A percentile compares a stretch with the other conserved stretches of the same genome.
These are phyloP conservation scores for Dothideomycetes sp. DNA, from an alignment of 2,329 filamentous ascomycete species.

Conservation along the genomic window DNA sequence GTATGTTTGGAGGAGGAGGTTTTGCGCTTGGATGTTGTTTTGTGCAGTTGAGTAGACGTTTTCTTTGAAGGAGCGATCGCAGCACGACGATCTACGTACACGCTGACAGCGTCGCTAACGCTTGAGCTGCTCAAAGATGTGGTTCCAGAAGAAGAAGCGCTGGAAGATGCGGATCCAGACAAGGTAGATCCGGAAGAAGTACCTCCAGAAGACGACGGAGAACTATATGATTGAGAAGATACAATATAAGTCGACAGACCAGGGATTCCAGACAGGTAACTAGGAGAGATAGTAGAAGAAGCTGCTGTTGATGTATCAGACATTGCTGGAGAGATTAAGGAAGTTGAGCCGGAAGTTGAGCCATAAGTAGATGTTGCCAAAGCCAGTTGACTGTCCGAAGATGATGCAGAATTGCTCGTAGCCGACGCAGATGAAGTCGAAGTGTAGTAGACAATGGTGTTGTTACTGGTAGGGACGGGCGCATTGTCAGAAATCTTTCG, in stretches of 20 bases:
- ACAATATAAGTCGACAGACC: neutral
- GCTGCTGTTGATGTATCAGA: neutral
- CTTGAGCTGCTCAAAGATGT: neutral
- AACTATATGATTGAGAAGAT: neutral
- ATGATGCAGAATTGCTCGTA: slow-evolving; percentile 3
- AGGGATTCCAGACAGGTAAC: neutral
- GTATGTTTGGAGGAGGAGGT: no score
- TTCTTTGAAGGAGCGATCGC: neutral
- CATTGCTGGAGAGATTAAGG: neutral
- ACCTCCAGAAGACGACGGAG: neutral
- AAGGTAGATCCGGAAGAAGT: neutral
- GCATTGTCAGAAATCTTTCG: slow-evolving; percentile 3
- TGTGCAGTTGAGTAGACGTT: neutral
- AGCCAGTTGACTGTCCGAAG: neutral
- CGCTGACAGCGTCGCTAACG: neutral
- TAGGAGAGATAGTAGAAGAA: neutral
- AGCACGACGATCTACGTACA: slow-evolving; percentile 5
- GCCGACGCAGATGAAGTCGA: neutral
- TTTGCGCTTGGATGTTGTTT: neutral
- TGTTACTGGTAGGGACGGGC: slow-evolving; percentile 6
- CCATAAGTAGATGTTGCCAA: slow-evolving; percentile 2
- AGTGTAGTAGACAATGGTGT: slow-evolving; percentile 1
- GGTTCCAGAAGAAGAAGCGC: neutral
- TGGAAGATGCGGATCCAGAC: neutral
- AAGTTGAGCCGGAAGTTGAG: neutral